Evolutionary conservation across 768 basidiomycete genomes (phyloP), one percentile per base, ranked within the genome.

Genomic region (Xerocomus potaroensis): DNA sequence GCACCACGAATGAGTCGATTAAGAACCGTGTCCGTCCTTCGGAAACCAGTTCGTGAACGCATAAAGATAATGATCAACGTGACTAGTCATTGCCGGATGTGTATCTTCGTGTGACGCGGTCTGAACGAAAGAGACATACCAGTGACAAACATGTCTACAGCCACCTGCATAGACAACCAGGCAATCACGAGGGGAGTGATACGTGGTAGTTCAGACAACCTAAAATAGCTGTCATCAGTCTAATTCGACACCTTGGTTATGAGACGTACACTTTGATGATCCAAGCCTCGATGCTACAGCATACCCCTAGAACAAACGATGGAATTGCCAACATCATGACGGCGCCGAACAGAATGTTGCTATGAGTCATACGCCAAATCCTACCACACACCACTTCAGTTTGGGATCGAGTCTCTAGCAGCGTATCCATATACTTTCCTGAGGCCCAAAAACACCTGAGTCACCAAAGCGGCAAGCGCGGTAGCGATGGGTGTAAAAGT

Each of bases 1-100:
- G 78, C 76, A 22, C 77, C 77, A 43, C 75, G 74, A 49, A 79
- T 78, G 3, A 79, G 65, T 27, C 74, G 72, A 47, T 76, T 76
- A 53, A 79, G 73, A 45, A 78, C 68, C 0, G 68, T 74, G 51
- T 81, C 77, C 5, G 74, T 80, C 51, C 63, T 72, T 14, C 64
- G 65, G 60, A 78, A 76, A 15, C 80, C 78, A 14, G 78, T 80
- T 43, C 72, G 68, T 5, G 71, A 71, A 39, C 69, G 70, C 48
- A 56, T 51, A 38, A 76, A 64, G 22, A 72, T 58, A 40, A 57
- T 56, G 21, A 42, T 53, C 23, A 56, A 38, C 3, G 52, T 56
- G 8, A 59, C 64, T 55, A 65, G 21, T n/a, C n/a, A 15, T 11
- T 14, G 18, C n/a, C 14, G 1, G 21, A 11, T 31, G 48, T 6